Base-by-base conservation (phyloP, 1,284 basidiomycete species). In the Fistulina hepatica region DNA sequence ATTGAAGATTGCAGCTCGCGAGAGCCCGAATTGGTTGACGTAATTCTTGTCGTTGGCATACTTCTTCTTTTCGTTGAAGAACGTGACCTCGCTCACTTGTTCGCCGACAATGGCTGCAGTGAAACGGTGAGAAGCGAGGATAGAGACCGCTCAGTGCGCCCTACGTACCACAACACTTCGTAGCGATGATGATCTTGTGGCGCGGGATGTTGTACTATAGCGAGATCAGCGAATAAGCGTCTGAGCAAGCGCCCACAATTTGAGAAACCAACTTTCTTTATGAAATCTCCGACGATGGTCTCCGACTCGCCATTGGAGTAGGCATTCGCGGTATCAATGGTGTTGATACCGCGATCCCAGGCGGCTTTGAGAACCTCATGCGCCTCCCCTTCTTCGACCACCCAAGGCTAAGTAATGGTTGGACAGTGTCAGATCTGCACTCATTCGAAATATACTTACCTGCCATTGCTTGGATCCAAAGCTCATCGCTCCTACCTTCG, bases 311-410 rank as follows among this genome's bases (percentile, higher is more conserved):
- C 63, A 30, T 57, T 58, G 0, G 59, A 63, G 49, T 68, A 67
- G 10, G 63, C 58, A 46, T 73, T 69, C 26, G 69, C 69, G 0
- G 69, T 71, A 46, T 63, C 60, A 35, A 58, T 45, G n/a, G 16
- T 64, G 30, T 35, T 41, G 23, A 44, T 31, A 3, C 43, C 43
- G 11, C 32, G 27, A 17, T 42, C 44, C 41, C 41, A 45, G 17
- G 37, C 36, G 6, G 40, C 44, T 33, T 42, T 42, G 8, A 45
- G 19, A 31, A 45, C 33, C 12, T 25, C 17, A 8, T 42, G 16
- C 5, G 40, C 24, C 13, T 35, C 22, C 8, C 40, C 41, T 12
- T 33, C 37, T 8, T 39, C 37, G 5, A 42, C 13, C 15, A 40
- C 30, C 44, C 40, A 42, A 16, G 25, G n/a, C 34, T 40, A n/a